These are phyloP conservation scores for Debaryomycetaceae sp. DNA, from an alignment of 1,139 yeast species.

Conservation along the genomic window DNA sequence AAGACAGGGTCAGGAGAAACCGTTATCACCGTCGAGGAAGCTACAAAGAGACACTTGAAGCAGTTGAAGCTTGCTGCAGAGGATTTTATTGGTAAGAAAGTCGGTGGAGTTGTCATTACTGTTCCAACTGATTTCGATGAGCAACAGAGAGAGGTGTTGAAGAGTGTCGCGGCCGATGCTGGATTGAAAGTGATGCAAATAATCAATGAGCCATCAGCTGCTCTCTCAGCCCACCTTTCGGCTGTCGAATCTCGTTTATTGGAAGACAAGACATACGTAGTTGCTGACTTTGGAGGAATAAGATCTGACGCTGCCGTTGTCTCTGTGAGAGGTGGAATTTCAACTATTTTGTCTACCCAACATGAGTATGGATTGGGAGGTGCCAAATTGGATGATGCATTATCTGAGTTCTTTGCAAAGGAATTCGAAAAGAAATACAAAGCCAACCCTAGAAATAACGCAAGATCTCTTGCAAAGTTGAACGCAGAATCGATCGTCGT, in stretches of 20 bases:
- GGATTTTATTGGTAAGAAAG: slow-evolving; percentile 79
- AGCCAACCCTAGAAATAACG: slow-evolving; percentile 75
- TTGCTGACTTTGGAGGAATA: slow-evolving; percentile 95
- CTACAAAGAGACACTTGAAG: slow-evolving; percentile 76
- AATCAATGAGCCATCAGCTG: slow-evolving; percentile 91
- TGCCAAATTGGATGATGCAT: slow-evolving; percentile 72
- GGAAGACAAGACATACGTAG: slow-evolving; percentile 80
- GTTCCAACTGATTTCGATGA: slow-evolving; percentile 88
- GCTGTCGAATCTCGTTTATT: slow-evolving; percentile 52
- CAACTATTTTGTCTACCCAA: slow-evolving; percentile 82
- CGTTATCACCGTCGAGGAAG: slow-evolving; percentile 66
- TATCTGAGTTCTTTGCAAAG: slow-evolving; percentile 81
- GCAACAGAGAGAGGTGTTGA: slow-evolving; percentile 64
- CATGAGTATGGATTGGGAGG: slow-evolving; percentile 89
- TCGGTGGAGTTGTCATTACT: slow-evolving; percentile 83
- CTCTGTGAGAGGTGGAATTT: slow-evolving; percentile 89
- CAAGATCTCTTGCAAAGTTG: slow-evolving; percentile 86
- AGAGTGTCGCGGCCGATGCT: slow-evolving; percentile 61
- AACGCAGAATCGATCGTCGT: slow-evolving; percentile 79
- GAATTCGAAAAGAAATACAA: slow-evolving; percentile 90
- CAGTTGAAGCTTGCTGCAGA: slow-evolving; percentile 86
- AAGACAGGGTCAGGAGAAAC: slow-evolving; percentile 43
- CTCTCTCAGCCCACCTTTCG: slow-evolving; percentile 72
- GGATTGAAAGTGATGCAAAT: slow-evolving; percentile 82
- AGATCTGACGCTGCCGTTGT: slow-evolving; percentile 95